Evolutionary conservation across 805 yeast genomes (phyloP), one percentile per base, ranked within the genome.

Genomic region (Candida sanyiensis): DNA sequence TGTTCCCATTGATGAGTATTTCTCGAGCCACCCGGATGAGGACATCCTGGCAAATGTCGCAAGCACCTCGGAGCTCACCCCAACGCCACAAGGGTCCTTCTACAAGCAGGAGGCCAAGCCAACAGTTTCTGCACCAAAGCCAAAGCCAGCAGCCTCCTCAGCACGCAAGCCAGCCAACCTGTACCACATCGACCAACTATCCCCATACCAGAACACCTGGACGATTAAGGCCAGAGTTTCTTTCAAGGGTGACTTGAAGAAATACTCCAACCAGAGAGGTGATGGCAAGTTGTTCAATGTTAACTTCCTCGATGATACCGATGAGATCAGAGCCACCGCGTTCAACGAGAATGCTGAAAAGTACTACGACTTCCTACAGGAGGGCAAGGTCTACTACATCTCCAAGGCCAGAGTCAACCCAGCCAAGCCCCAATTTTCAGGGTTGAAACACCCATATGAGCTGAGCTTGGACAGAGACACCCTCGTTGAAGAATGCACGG

Each of bases 311-410:
- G 98, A 93, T 58, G 95, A 93, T 58, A 83, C 96, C 6, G 96
- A 93, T 53, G 97, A 93, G 66, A 93, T 93, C 51, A 75, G 93
- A 54, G 97, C 96, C 9, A 88, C 97, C 3, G 96, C 93, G 2
- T 93, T 93, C 63, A 85, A 84, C 59, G 90, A 86, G 27, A 73
- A 75, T 51, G 96, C 90, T 10, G 95, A 84, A 43, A 78, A 76
- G 56, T 83, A 75, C 56, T 80, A 75, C 64, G 84, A 82, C 50
- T 53, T 78, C 22, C 63, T 93, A 36, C 84, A 84, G 59, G 97
- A 88, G 57, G 96, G 96, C 25, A 80, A 83, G 61, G 94, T 85
- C 7, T 93, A 87, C 58, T 86, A 81, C 52, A 70, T 93, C 23
- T 76, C 90, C 28, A 83, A 80, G 54, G 89, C 90, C 13, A 70